Percentiles rank a stretch among this genome's conserved stretches.
These are phyloP conservation scores for Dalbergia oliveri DNA, from an alignment of 306 rosid genomes.

Conservation along the genomic window DNA sequence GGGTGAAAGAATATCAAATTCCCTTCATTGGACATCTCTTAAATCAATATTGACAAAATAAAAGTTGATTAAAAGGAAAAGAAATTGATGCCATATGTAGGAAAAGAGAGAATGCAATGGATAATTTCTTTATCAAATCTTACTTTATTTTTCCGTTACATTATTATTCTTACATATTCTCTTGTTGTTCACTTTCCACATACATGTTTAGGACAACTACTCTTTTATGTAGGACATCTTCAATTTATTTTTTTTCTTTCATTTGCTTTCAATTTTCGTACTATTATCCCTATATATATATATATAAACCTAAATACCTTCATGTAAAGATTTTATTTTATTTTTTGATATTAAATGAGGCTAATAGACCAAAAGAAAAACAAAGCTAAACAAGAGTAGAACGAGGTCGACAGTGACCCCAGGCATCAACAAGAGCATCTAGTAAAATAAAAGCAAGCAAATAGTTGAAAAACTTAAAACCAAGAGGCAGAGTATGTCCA, in stretches of 20 bases:
- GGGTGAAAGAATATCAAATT: conserved; percentile 26
- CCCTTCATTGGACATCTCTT: conserved; percentile 37
- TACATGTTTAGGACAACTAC: conserved; percentile 28
- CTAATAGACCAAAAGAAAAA: no score
- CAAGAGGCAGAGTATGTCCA: no score
- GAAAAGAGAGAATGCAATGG: conserved; percentile 30
- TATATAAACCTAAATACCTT: no score
- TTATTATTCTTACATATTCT: conserved; percentile 16
- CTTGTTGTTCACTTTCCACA: conserved; percentile 8
- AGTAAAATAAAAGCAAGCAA: no score
- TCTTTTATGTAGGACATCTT: background rate
- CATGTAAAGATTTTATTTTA: no score
- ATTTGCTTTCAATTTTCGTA: background rate
- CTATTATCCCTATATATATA: no score
- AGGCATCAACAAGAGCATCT: no score
- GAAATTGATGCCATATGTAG: conserved; percentile 25
- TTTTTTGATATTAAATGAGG: no score
- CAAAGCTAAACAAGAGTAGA: no score
- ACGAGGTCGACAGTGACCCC: no score
- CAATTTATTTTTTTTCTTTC: background rate
- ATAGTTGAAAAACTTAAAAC: no score
- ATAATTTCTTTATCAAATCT: conserved; percentile 37
- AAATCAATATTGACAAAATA: conserved; percentile 35
- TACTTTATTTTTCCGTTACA: background rate
- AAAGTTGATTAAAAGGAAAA: conserved; percentile 46